Evolutionary conservation across 371 early-diverging fungal species (phyloP), one percentile per base, ranked within the genome.

Genomic region (Mucor irregularis): DNA sequence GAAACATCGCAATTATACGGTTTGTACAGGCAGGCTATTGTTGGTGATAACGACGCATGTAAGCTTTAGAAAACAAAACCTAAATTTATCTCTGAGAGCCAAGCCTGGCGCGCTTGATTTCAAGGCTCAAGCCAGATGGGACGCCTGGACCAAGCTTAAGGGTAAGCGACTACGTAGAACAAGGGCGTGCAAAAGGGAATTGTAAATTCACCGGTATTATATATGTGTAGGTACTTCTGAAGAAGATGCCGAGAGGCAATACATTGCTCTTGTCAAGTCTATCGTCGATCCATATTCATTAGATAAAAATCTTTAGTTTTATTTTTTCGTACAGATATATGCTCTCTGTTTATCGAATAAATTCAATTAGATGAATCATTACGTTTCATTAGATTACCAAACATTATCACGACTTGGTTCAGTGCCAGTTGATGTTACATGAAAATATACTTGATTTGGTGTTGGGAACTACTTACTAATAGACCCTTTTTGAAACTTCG

Each of bases 1-100:
- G 75, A 83, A 35, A 82, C 91, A 47, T 81, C 95, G 33, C 26
- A 81, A 68, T 79, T 95, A 22, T 95, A 95, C 66, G 87, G 68
- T 28, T 77, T 86, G 54, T 95, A 76, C 86, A 95, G 96, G 89
- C 95, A 93, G 70, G 85, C 83, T 52, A 90, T 80, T 60, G 74
- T 81, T 35, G 96, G 96, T 53, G 89, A 91, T 66, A 84, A 84
- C 81, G 61, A 52, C 14, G 86, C 88, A 34, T 44, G 80, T 71
- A 75, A 62, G 66, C 53, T 6, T 4, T 28, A 9, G 8, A 14
- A 14, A 35, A 35, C 7, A 35, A 37, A 16, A 19, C 14, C 8
- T 9, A 22, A 25, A 35, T 38, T 17, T 8, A 34, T 37, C 5
- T 22, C 25, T 14, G 26, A 3, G 7, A 61, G 81, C 60, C 48